Base-by-base conservation (phyloP, 2,329 filamentous ascomycete genomes). In the Colletotrichum tropicale region DNA sequence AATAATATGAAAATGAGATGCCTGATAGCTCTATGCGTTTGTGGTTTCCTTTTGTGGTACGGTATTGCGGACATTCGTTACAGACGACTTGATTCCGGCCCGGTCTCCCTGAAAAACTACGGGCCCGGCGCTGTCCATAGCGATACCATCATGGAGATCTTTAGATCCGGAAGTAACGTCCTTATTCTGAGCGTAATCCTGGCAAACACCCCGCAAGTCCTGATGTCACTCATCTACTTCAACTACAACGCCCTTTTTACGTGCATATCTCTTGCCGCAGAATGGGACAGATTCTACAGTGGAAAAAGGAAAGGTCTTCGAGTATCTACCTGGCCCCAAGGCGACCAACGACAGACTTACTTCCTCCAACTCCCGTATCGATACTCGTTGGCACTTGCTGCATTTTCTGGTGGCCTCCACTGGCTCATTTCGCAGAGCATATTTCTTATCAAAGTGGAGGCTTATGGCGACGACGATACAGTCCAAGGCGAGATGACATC, bases 391-490 rank as follows among this genome's bases (percentile, higher is more conserved):
- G 0, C 68, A 3, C 60, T 71, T 1, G 28, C 26, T 2, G n/a
- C 5, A 1, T 15, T 64, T 3, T 71, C 68, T 0, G n/a, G 30
- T 0, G 36, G 21, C 0, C 26, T 71, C 3, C 68, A 71, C 21
- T 71, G 68, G 68, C 60, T 71, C 1, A 55, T 71, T 2, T 71
- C 68, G 5, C 68, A 71, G n/a, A 64, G 58, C 4, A 65, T 71
- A 3, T 71, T 48, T n/a, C 56, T 71, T 0, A 8, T 65, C 24
- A n/a, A 24, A 24, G 24, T n/a, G n/a, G n/a, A n/a, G n/a, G n/a
- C n/a, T n/a, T n/a, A n/a, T n/a, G n/a, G n/a, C n/a, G n/a, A n/a
- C n/a, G n/a, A n/a, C n/a, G 24, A 24, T 24, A 24, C 24, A 24
- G 24, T 24, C n/a, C n/a, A 24, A 24, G 24, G 24, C 4, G 24